These are phyloP conservation scores for Peribolospora baueri DNA, from an alignment of 768 basidiomycete genomes.

Conservation along the genomic window DNA sequence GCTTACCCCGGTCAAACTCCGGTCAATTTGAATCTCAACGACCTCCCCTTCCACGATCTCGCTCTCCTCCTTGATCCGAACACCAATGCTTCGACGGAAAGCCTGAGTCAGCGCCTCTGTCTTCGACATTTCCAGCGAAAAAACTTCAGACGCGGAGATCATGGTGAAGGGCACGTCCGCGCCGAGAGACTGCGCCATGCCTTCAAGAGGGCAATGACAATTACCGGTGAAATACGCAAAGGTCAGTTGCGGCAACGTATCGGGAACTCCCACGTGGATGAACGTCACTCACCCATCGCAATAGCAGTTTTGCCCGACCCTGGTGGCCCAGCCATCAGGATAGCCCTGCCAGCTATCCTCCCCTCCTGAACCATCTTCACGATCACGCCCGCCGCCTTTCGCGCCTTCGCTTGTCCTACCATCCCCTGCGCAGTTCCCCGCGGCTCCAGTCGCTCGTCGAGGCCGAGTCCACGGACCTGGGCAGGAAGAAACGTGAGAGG, in stretches of 20 bases:
- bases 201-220: slow-evolving; percentile 21
- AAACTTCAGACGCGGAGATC: slow-evolving; percentile 94
- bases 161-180: slow-evolving; percentile 90
- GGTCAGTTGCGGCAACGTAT: no score
- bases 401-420: slow-evolving; percentile 87
- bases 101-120: slow-evolving; percentile 95
- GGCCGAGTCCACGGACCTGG: slow-evolving; percentile 82
- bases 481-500: slow-evolving; percentile 15
- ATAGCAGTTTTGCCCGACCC: slow-evolving; percentile 96
- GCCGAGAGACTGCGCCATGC: slow-evolving; percentile 89
- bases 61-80: slow-evolving; percentile 89
- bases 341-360: slow-evolving; percentile 78
- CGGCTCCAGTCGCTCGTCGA: slow-evolving; percentile 77
- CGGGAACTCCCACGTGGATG: background rate
- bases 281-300: slow-evolving; percentile 49
- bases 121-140: slow-evolving; percentile 93
- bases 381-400: slow-evolving; percentile 92
- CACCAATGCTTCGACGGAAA: slow-evolving; percentile 83
- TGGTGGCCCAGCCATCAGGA: slow-evolving; percentile 91
- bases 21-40: slow-evolving; percentile 93
- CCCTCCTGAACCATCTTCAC: slow-evolving; percentile 96
- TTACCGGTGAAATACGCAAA: background rate
- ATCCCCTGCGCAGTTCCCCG: slow-evolving; percentile 75
- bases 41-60: slow-evolving; percentile 96
- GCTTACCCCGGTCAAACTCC: slow-evolving; percentile 77